phyloP scores from a whole-genome alignment of 2,329 filamentous ascomycete species.

The Calonectria hawksworthii region DNA sequence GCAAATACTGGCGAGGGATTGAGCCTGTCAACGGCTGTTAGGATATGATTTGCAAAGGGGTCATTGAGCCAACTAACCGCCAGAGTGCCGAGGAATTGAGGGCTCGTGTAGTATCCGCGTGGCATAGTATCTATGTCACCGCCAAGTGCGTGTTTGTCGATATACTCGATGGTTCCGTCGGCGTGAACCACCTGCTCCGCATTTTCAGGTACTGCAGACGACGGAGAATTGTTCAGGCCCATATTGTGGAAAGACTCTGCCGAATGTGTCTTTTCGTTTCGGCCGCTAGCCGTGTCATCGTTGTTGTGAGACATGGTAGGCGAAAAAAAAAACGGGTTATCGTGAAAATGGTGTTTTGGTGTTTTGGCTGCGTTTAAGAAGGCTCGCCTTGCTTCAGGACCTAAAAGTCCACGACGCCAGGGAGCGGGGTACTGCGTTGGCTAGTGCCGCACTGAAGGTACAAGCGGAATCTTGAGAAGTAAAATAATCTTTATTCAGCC shows the following conservation, averaged over 20 bases:
- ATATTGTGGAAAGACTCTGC: conserved; percentile 14
- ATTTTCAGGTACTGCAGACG: conserved; percentile 19
- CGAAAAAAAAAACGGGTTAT: not conserved
- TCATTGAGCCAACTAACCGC: conserved; percentile 37
- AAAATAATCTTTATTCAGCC: not conserved
- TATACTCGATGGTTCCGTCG: conserved; percentile 58
- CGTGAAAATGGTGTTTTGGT: not conserved
- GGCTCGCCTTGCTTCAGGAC: not conserved
- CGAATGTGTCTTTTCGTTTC: conserved; percentile 13
- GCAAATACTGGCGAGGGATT: conserved; percentile 50
- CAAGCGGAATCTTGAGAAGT: not conserved
- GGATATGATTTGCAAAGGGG: not conserved
- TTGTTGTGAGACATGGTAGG: conserved; percentile 16
- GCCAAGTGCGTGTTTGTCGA: conserved; percentile 58
- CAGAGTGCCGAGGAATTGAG: conserved; percentile 58
- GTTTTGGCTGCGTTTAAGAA: not conserved
- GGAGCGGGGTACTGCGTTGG: not conserved
- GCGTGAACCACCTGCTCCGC: conserved; percentile 52
- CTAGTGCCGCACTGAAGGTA: not conserved
- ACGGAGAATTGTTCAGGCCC: conserved; percentile 27
- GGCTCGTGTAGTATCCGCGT: conserved; percentile 55
- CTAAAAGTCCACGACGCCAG: conserved; percentile 26
- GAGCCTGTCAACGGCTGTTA: conserved; percentile 41
- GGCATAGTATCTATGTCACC: conserved; percentile 57
- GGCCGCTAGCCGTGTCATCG: conserved; percentile 12